These are phyloP conservation scores for Ophiobolus disseminans DNA, from an alignment of 2,329 filamentous ascomycete species.

Conservation along the genomic window DNA sequence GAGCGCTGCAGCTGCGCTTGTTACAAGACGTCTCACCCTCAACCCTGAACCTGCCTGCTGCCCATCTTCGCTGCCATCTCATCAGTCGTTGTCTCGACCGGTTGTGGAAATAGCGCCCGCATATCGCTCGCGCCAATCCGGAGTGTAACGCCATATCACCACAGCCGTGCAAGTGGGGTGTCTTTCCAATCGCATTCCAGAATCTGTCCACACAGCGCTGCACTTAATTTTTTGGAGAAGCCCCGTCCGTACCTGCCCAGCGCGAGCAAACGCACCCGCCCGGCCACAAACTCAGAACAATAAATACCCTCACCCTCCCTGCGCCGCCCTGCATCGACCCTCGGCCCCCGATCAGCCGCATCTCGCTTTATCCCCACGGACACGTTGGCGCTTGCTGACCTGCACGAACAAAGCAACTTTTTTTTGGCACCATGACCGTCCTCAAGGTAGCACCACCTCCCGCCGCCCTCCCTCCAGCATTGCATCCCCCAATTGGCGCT, in stretches of 20 bases:
- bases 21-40: constrained; percentile 17
- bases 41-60: constrained; percentile 1
- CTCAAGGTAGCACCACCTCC: constrained; percentile 50
- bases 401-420: constrained; percentile 21
- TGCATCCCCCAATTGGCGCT: constrained; percentile 30
- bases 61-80: constrained; percentile 3
- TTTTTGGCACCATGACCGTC: constrained; percentile 44
- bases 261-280: constrained; percentile 12
- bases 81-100: too few species aligned
- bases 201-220: constrained; percentile 30
- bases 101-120: constrained; percentile 17
- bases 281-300: constrained; percentile 16
- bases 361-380: constrained; percentile 18
- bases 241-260: constrained; percentile 13
- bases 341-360: constrained; percentile 25
- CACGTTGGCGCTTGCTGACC: constrained; percentile 26
- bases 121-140: constrained; percentile 19
- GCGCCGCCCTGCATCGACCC: constrained; percentile 21
- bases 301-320: constrained; percentile 19
- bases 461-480: constrained; percentile 11
- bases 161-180: constrained; percentile 28
- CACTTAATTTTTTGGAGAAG: constrained; percentile 19
- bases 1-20: constrained; percentile 15
- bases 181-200: constrained; percentile 37
- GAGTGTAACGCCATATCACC: constrained; percentile 27